A percentile compares a stretch with the other conserved stretches of the same genome.
Evolutionary conservation across 352 stramenopile species (phyloP).

Genomic region (Phytophthora multivora): DNA sequence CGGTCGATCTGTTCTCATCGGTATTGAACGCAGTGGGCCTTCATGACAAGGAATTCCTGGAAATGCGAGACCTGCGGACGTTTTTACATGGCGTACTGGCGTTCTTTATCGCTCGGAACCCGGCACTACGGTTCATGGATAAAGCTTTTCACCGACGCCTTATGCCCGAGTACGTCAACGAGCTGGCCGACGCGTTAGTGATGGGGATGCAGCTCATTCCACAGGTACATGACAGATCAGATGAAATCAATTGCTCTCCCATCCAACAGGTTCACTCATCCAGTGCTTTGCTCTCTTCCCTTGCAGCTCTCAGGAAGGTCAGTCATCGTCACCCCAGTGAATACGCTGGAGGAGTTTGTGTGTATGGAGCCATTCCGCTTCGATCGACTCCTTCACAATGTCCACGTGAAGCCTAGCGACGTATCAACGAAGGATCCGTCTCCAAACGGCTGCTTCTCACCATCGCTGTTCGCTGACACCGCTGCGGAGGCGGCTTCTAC

Average conservation of each 20-base stretch:
- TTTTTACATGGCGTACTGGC: constrained; percentile 60
- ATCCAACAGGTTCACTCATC: not conserved
- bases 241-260: not conserved
- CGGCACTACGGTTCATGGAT: constrained; percentile 57
- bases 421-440: constrained; percentile 22
- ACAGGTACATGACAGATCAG: constrained; percentile 30
- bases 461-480: constrained; percentile 13
- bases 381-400: constrained; percentile 42
- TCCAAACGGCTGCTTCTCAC: constrained; percentile 17
- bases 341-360: constrained; percentile 63
- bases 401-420: constrained; percentile 52
- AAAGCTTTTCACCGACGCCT: constrained; percentile 62
- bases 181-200: constrained; percentile 48
- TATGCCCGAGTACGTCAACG: constrained; percentile 52
- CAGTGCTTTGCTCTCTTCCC: not conserved
- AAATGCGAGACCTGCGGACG: constrained; percentile 46
- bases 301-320: constrained; percentile 26
- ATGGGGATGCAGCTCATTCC: constrained; percentile 54
- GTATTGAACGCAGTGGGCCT: constrained; percentile 44
- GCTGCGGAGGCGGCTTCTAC: constrained; percentile 20
- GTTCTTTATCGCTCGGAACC: constrained; percentile 59
- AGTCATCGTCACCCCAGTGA: constrained; percentile 39
- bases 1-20: constrained; percentile 46
- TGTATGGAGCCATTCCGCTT: constrained; percentile 54
- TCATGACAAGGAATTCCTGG: constrained; percentile 48